Evolutionary conservation across 2,329 filamentous ascomycete species (phyloP).

Genomic region (Diplodia sapinea): DNA sequence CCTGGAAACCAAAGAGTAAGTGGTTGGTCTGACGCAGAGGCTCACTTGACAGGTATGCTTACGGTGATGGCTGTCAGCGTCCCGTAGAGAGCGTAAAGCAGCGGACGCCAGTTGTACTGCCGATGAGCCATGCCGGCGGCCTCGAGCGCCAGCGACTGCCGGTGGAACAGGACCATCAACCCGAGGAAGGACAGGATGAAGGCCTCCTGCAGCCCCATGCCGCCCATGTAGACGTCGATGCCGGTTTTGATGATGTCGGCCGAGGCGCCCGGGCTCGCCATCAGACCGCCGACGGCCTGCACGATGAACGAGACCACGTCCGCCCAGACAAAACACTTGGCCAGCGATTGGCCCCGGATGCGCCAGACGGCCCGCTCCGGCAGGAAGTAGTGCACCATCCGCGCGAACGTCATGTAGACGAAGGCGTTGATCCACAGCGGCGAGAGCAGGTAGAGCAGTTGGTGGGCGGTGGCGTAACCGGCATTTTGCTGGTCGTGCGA

Average conservation of each 20-base stretch:
- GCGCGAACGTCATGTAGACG: conserved; percentile 49
- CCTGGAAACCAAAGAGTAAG: neutral
- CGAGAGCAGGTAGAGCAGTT: conserved; percentile 54
- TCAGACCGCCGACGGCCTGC: conserved; percentile 49
- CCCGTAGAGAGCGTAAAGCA: conserved; percentile 51
- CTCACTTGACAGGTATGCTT: neutral
- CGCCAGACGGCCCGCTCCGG: conserved; percentile 43
- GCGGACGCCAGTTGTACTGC: conserved; percentile 32
- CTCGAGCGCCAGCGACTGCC: conserved; percentile 31
- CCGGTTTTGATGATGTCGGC: conserved; percentile 45
- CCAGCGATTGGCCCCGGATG: conserved; percentile 48
- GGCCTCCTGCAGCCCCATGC: conserved; percentile 39
- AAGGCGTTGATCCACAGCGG: conserved; percentile 56
- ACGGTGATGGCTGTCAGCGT: conserved; percentile 53
- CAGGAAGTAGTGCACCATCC: conserved; percentile 50
- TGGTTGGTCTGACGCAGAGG: too few species aligned
- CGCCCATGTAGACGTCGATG: conserved; percentile 51
- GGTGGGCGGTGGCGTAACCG: conserved; percentile 42
- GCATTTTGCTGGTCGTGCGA: conserved; percentile 49
- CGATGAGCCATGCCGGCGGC: neutral
- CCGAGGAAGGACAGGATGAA: conserved; percentile 37
- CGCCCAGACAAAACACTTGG: conserved; percentile 52
- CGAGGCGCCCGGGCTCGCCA: conserved; percentile 41
- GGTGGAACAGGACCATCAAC: conserved; percentile 36
- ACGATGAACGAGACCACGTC: conserved; percentile 55